Base-by-base conservation (phyloP, 352 stramenopile genomes). In the Pythium aquatile region DNA sequence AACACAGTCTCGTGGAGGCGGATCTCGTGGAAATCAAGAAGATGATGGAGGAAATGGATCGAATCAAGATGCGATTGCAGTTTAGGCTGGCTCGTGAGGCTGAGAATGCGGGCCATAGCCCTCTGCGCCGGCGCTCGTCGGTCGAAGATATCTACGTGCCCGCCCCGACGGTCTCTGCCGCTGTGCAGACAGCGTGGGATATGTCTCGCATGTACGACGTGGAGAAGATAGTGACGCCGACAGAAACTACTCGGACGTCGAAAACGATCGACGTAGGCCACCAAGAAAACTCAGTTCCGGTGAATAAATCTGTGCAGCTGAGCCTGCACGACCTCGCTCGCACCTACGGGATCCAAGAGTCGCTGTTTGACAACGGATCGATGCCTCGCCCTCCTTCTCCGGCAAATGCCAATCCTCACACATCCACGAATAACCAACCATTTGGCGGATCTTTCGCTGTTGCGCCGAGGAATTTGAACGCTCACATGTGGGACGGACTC, bases 11-110 rank as follows among this genome's bases (percentile, higher is more conserved):
- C 2, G 76, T 89, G 29, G 73, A 66, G 16, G 51, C 42, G 2
- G 76, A 87, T 26, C 65, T 90, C 0, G 64, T 72, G 11, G 75
- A 74, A 54, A 78, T 90, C 63, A 73, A 56, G 13, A 61, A 61
- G 44, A 83, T 90, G 78, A 70, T 81, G 42, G 72, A 58, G 3
- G 76, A 88, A 32, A 91, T 91, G 78, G 75, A 85, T 47, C 67
- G 70, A n/a, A 77, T 89, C 44, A 90, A 80, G 53, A 52, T 58
- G 60, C 76, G 77, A 4, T 55, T 89, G 35, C 65, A 86, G 58
- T 81, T 88, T 32, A 74, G 77, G 9, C 68, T 89, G 7, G 33
- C 46, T 2, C 66, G 52, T 11, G 49, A 54, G 28, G 24, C 17
- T 14, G 26, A 4, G 47, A 11, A 33, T 65, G 9, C 62, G 32